phyloP scores from a whole-genome alignment of 352 stramenopile species.

The Phytopythium sindhum region DNA sequence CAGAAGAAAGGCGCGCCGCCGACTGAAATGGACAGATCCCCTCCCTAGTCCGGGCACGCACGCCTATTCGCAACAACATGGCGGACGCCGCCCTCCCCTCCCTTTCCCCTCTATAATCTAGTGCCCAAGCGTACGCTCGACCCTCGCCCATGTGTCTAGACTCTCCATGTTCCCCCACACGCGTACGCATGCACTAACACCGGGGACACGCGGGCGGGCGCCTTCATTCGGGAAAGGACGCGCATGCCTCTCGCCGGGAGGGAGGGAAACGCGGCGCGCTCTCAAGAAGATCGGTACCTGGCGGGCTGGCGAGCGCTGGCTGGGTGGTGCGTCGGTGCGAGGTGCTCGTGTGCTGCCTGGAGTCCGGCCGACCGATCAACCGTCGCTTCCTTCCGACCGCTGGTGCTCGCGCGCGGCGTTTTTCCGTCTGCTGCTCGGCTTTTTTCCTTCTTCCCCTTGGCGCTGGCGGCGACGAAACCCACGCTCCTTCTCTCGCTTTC shows the following conservation, averaged over 20 bases:
- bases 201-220: too few relatives aligned
- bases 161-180: too few relatives aligned
- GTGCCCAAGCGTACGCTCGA: background rate
- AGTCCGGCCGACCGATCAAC: background rate
- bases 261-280: background rate
- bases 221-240: too few relatives aligned
- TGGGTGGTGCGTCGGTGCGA: background rate
- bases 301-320: background rate
- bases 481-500: slow-evolving; percentile 1
- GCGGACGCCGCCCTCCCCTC: too few relatives aligned
- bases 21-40: background rate
- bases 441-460: background rate
- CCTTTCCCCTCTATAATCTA: too few relatives aligned
- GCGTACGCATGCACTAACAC: background rate
- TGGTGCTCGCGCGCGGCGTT: slow-evolving; percentile 8
- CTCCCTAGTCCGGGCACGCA: background rate
- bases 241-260: background rate
- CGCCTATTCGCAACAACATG: too few relatives aligned
- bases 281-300: background rate
- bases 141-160: too few relatives aligned
- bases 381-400: background rate
- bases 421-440: slow-evolving; percentile 6
- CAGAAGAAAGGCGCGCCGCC: background rate
- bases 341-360: background rate
- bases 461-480: background rate